Conservation (phyloP, 1,284 basidiomycete species). For the Peniophora sp. region DNA sequence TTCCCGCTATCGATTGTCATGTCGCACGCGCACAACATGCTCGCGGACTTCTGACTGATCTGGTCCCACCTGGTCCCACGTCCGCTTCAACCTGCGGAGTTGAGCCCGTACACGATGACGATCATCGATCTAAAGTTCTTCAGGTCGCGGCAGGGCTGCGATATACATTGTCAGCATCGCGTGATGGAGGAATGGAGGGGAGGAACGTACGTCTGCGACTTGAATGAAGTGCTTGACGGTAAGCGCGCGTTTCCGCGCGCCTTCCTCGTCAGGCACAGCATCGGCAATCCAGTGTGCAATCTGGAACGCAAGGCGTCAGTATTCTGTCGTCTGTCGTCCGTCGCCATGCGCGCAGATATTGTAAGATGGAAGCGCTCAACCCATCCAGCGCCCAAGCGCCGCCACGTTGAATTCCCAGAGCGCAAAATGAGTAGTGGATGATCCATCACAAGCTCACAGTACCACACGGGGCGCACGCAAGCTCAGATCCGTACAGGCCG, state of each 20-base stretch:
- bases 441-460: too few species aligned
- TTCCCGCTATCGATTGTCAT: slow-evolving; percentile 82
- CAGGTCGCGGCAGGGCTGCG: slow-evolving; percentile 80
- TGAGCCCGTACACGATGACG: slow-evolving; percentile 91
- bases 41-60: slow-evolving; percentile 67
- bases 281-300: slow-evolving; percentile 95
- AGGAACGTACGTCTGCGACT: slow-evolving; percentile 78
- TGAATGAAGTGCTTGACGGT: slow-evolving; percentile 90
- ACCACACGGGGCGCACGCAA: too few species aligned
- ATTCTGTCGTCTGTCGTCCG: too few species aligned
- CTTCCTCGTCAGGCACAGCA: slow-evolving; percentile 77
- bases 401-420: background rate
- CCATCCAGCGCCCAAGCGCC: too few species aligned
- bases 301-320: too few species aligned
- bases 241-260: slow-evolving; percentile 76
- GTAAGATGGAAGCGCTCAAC: too few species aligned
- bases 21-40: slow-evolving; percentile 65
- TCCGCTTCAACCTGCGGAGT: slow-evolving; percentile 86
- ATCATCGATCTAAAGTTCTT: slow-evolving; percentile 97
- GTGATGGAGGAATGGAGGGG: too few species aligned
- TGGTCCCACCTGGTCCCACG: slow-evolving; percentile 96
- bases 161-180: background rate
- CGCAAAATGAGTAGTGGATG: background rate
- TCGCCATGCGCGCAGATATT: too few species aligned
- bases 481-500: too few species aligned